A percentile compares a stretch with the other conserved stretches of the same genome.
Evolutionary conservation across 2,329 filamentous ascomycete species (phyloP).

Genomic region (Fusarium sambucinum): DNA sequence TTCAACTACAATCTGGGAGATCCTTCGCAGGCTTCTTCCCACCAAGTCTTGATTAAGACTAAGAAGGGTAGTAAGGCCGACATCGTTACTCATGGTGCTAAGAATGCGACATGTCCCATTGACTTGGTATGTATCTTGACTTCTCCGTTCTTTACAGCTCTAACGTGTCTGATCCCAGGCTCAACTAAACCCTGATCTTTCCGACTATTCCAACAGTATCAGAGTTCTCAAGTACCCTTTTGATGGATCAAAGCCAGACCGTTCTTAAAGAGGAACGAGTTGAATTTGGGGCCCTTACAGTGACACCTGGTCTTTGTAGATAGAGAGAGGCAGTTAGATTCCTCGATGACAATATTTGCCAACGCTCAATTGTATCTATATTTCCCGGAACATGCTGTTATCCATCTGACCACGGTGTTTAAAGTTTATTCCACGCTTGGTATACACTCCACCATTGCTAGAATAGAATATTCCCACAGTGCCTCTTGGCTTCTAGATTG

Average conservation of each 20-base stretch:
- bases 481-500: no score
- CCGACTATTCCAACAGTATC: not conserved
- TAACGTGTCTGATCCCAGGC: not conserved
- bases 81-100: not conserved
- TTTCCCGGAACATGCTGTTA: no score
- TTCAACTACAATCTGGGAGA: constrained; percentile 4
- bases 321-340: no score
- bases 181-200: constrained; percentile 5
- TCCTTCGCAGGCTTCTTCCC: not conserved
- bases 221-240: constrained; percentile 7
- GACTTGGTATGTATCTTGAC: not conserved
- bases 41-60: constrained; percentile 6
- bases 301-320: no score
- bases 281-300: no score
- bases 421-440: no score
- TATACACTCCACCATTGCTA: no score
- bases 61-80: not conserved
- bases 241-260: constrained; percentile 11
- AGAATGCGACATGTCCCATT: constrained; percentile 1
- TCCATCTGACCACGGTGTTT: no score
- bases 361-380: no score
- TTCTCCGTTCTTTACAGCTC: accelerated
- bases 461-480: no score
- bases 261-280: no score
- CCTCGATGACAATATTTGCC: no score